Percentiles rank a stretch among this genome's conserved stretches.
Conservation (phyloP, 345 rosid species). For the Ailanthus altissimus region DNA sequence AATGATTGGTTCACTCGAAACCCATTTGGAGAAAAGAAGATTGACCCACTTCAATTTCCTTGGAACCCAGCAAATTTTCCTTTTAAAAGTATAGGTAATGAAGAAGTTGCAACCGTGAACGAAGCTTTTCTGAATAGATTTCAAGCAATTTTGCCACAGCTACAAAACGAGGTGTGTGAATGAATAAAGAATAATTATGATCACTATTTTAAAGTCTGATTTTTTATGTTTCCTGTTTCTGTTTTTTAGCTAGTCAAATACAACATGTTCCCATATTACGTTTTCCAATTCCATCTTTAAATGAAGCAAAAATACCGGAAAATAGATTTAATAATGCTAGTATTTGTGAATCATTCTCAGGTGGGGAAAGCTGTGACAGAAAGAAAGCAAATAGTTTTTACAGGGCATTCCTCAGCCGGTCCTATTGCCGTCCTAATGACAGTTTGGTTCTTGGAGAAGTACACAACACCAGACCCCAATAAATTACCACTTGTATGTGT, state of each 20-base stretch:
- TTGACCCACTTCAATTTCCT: conserved; percentile 46
- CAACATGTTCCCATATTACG: too few relatives aligned
- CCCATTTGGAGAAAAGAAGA: conserved; percentile 57
- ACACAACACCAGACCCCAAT: conserved; percentile 8
- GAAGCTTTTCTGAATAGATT: conserved; percentile 53
- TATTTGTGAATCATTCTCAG: conserved; percentile 34
- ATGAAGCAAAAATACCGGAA: not conserved
- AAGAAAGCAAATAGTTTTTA: conserved; percentile 55
- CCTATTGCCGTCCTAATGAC: conserved; percentile 69
- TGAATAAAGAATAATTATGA: not conserved
- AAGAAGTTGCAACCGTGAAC: conserved; percentile 55
- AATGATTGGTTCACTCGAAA: conserved; percentile 36
- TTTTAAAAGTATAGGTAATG: conserved; percentile 55
- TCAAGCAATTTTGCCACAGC: conserved; percentile 23
- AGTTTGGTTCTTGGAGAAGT: conserved; percentile 58
- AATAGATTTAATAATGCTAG: not conserved
- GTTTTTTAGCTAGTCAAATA: not conserved
- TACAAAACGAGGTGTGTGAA: conserved; percentile 43
- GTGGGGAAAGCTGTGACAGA: conserved; percentile 40
- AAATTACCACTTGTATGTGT: conserved; percentile 44
- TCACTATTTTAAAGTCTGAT: not conserved
- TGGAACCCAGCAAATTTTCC: conserved; percentile 3
- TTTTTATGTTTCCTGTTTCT: not conserved
- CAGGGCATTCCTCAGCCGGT: conserved; percentile 88
- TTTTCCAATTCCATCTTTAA: too few relatives aligned